Base-by-base conservation (phyloP, 2,329 filamentous ascomycete genomes). In the Aspergillus fumigatus region DNA sequence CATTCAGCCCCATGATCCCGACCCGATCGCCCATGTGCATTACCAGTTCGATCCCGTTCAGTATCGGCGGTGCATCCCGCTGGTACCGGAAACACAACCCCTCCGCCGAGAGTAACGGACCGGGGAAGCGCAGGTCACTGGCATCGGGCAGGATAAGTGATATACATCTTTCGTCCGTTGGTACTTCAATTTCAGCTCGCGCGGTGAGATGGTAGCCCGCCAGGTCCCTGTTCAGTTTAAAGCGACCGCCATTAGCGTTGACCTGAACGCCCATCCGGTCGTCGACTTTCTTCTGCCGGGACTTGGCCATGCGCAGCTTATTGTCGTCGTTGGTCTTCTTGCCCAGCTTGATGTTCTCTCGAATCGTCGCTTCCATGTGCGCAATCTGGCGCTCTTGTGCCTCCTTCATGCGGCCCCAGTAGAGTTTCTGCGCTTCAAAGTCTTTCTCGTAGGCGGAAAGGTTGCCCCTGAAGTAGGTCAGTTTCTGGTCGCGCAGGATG, bases 261-360 rank as follows among this genome's bases (percentile, higher is more conserved):
- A 90, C 87, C 66, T 92, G 82, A 64, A 95, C 72, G 0, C 90
- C 91, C 84, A 86, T 89, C 5, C 90, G 80, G 54, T 94, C 87
- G 55, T 95, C 90, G 1, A 95, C 80, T 69, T 91, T 92, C 78
- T 92, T 93, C 75, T 92, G 89, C 0, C 90, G 81, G 4, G 87
- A 90, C 60, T 92, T 92, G 3, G 90, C 90, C 76, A 92, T 89
- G n/a, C 89, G 85, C 2, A 95, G 79, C 70, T 92, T 92, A 69
- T 93, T 93, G 64, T 92, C 88, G 66, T 95, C 90, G 29, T 90
- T 89, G 26, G 87, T 88, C 50, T 86, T 85, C 69, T 87, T 89
- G 6, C 89, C 91, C 21, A 87, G 83, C 62, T 87, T 88, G 66
- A 91, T 82, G 62, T 89, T 93, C 57, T 87, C 83, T 21, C 83